These are phyloP conservation scores for Jamesozyma spencerorum DNA, from an alignment of 805 yeast genomes.

Conservation along the genomic window DNA sequence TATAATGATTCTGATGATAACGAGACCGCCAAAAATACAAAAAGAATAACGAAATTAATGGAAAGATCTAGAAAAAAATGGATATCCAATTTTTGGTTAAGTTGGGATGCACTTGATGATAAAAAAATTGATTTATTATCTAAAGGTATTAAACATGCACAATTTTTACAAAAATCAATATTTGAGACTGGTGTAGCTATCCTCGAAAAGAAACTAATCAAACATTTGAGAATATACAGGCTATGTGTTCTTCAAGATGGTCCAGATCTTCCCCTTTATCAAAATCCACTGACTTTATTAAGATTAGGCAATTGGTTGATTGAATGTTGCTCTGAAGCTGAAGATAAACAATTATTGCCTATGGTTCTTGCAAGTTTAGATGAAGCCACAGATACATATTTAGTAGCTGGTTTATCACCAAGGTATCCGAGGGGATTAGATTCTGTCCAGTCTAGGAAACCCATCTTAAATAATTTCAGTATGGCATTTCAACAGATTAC, in stretches of 20 bases:
- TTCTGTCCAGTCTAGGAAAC: slow-evolving; percentile 28
- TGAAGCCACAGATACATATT: slow-evolving; percentile 59
- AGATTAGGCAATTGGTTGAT: slow-evolving; percentile 85
- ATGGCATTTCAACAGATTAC: slow-evolving; percentile 88
- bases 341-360: slow-evolving; percentile 56
- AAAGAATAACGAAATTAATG: slow-evolving; percentile 22
- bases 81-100: slow-evolving; percentile 65
- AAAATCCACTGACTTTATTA: slow-evolving; percentile 76
- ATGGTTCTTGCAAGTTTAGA: slow-evolving; percentile 80
- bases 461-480: slow-evolving; percentile 71
- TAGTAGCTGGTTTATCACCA: slow-evolving; percentile 86
- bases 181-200: slow-evolving; percentile 86
- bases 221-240: slow-evolving; percentile 70
- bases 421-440: slow-evolving; percentile 51
- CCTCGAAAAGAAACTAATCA: slow-evolving; percentile 71
- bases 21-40: slow-evolving; percentile 7
- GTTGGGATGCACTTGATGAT: slow-evolving; percentile 54
- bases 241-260: slow-evolving; percentile 85
- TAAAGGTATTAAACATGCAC: slow-evolving; percentile 75
- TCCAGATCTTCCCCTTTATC: slow-evolving; percentile 67
- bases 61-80: slow-evolving; percentile 48
- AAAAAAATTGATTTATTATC: slow-evolving; percentile 30
- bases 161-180: slow-evolving; percentile 67
- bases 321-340: slow-evolving; percentile 80
- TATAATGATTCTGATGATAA: slow-evolving; percentile 26